phyloP scores from a whole-genome alignment of 1,139 yeast species.

The Kurtzmaniella quercitrusa region DNA sequence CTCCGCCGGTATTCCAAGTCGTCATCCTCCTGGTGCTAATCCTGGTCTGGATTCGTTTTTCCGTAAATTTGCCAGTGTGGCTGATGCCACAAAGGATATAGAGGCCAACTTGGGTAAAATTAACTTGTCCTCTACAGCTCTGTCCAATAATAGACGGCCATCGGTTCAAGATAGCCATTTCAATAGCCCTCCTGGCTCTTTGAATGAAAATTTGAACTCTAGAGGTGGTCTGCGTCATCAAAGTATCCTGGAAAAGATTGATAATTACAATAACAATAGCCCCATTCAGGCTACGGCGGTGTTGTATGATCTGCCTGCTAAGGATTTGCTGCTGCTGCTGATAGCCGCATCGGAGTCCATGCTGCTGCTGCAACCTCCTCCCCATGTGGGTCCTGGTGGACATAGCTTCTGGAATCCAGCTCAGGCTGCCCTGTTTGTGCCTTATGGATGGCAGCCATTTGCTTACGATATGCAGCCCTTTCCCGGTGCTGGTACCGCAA shows the following conservation, averaged over 20 bases:
- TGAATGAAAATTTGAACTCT: conserved; percentile 48
- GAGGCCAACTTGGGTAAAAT: conserved; percentile 37
- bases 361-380: conserved; percentile 12
- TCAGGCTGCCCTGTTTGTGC: conserved; percentile 55
- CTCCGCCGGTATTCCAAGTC: conserved; percentile 51
- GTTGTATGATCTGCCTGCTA: conserved; percentile 30
- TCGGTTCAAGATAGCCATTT: conserved; percentile 16
- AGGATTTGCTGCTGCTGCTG: conserved; percentile 13
- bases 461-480: not conserved
- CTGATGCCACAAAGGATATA: conserved; percentile 75
- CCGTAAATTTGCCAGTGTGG: conserved; percentile 68
- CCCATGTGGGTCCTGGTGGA: conserved; percentile 11
- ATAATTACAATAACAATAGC: conserved; percentile 49
- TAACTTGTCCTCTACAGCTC: conserved; percentile 44
- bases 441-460: conserved; percentile 16
- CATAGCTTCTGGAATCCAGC: conserved; percentile 66
- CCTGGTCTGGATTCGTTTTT: conserved; percentile 46
- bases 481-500: conserved; percentile 1
- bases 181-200: conserved; percentile 42
- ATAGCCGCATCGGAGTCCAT: conserved; percentile 7
- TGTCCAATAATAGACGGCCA: conserved; percentile 12
- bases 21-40: conserved; percentile 33
- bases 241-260: conserved; percentile 63
- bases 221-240: conserved; percentile 46
- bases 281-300: conserved; percentile 47